Base-by-base conservation (phyloP, 305 asterid species). In the Stenogyne calaminthoides region DNA sequence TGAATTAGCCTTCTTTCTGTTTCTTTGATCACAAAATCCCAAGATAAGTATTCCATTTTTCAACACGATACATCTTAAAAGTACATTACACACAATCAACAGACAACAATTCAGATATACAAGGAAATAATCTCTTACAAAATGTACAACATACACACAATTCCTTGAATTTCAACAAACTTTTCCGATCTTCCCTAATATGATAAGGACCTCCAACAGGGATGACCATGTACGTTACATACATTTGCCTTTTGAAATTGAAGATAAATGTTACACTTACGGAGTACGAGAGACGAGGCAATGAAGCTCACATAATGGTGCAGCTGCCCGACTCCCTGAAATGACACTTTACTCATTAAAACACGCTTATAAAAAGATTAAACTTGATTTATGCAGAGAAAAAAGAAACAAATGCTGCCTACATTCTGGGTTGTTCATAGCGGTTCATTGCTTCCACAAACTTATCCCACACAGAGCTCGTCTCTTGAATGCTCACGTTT, bases 401-500 rank as follows among this genome's bases (percentile, higher is more conserved):
- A 52, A 37, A 6, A 18, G 32, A 58, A 9, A 18, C 6, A 19
- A 18, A 0, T 15, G 67, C 62, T 20, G 71, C 83, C n/a, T 78
- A 93, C 98, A 64, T 84, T 68, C 80, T 80, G 15, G 72, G 57
- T 36, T 73, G 84, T 39, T 86, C 87, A 20, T 86, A 91, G 22
- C 87, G 92, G 83, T 73, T 60, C 60, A 88, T 36, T 14, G 90
- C 86, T 77, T 89, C 96, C 77, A 86, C 84, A 70, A 88, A 94
- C 82, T 84, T 94, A 20, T 69, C 77, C 91, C 89, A 86, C 10
- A 77, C 46, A 22, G 96, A 88, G 55, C 89, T 86, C 6, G 88
- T 84, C 78, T 88, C 95, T 78, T 87, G 88, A 66, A 81, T 74
- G 88, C 79, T 91, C 74, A 87, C 99, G 27, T 87, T 91, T 84